Conservation (phyloP, 192 early-diverging fungal genomes). For the Haplosporangium gracile region DNA sequence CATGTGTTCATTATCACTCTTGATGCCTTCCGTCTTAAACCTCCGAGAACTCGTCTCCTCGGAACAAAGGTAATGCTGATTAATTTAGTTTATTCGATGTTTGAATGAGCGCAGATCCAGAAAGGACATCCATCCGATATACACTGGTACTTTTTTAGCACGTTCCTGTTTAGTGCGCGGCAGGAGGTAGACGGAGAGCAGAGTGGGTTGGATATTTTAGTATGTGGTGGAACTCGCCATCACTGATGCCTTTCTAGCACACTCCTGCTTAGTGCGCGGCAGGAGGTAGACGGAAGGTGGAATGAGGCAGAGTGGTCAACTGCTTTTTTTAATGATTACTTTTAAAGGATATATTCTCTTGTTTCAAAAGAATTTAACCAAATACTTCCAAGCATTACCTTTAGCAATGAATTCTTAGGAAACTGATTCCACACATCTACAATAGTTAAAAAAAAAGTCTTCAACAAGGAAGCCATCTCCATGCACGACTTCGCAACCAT, state of each 20-base stretch:
- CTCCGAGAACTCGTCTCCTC: too few species aligned
- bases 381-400: background rate
- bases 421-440: background rate
- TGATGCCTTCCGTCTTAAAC: too few species aligned
- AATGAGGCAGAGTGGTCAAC: slow-evolving; percentile 29
- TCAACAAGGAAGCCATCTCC: background rate
- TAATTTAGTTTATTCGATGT: background rate
- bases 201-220: slow-evolving; percentile 16
- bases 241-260: slow-evolving; percentile 12
- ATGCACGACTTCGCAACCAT: slow-evolving; percentile 16
- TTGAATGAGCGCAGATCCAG: slow-evolving; percentile 17
- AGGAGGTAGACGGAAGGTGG: slow-evolving; percentile 41
- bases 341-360: background rate
- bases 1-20: too few species aligned
- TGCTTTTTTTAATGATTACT: slow-evolving; percentile 12
- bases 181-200: background rate
- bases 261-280: slow-evolving; percentile 25
- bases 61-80: background rate
- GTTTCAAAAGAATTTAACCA: background rate
- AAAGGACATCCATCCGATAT: slow-evolving; percentile 22
- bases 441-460: slow-evolving; percentile 11
- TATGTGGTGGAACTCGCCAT: slow-evolving; percentile 31
- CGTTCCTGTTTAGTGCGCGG: slow-evolving; percentile 2
- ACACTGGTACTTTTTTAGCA: slow-evolving; percentile 35
- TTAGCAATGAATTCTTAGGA: slow-evolving; percentile 13